These are phyloP conservation scores for Brassica rapa DNA, from an alignment of 345 rosid species.

Conservation along the genomic window DNA sequence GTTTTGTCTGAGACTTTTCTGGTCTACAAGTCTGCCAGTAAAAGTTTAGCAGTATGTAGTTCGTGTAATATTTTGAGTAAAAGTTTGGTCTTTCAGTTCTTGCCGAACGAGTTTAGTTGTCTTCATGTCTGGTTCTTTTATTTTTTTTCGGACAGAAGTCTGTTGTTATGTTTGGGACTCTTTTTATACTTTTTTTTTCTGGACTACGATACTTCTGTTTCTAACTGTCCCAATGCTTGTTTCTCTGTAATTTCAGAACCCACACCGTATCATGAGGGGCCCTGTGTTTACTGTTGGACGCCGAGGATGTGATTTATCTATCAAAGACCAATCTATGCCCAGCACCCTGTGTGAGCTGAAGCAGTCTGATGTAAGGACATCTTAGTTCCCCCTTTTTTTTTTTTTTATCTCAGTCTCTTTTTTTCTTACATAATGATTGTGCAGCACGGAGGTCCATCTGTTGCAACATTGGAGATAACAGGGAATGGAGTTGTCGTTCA, in stretches of 20 bases:
- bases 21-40: neutral
- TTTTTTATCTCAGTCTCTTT: slow-evolving; percentile 3
- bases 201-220: slow-evolving; percentile 16
- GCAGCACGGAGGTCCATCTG: slow-evolving; percentile 69
- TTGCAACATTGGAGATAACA: slow-evolving; percentile 64
- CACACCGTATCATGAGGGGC: slow-evolving; percentile 64
- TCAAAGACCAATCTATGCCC: slow-evolving; percentile 62
- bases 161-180: neutral
- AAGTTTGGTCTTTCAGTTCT: slow-evolving; percentile 23
- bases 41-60: slow-evolving; percentile 2
- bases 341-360: slow-evolving; percentile 72
- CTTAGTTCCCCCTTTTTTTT: neutral
- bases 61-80: neutral
- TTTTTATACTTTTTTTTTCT: neutral
- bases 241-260: slow-evolving; percentile 56
- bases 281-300: slow-evolving; percentile 78
- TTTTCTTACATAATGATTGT: slow-evolving; percentile 33
- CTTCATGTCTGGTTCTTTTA: neutral
- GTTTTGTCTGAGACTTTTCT: neutral
- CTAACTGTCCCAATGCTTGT: slow-evolving; percentile 4
- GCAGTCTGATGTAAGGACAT: slow-evolving; percentile 67
- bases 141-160: neutral
- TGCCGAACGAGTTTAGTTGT: neutral
- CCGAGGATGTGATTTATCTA: slow-evolving; percentile 66
- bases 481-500: slow-evolving; percentile 86